phyloP scores from a whole-genome alignment of 164 flowering plant species.

The Umbilicus rupestris region DNA sequence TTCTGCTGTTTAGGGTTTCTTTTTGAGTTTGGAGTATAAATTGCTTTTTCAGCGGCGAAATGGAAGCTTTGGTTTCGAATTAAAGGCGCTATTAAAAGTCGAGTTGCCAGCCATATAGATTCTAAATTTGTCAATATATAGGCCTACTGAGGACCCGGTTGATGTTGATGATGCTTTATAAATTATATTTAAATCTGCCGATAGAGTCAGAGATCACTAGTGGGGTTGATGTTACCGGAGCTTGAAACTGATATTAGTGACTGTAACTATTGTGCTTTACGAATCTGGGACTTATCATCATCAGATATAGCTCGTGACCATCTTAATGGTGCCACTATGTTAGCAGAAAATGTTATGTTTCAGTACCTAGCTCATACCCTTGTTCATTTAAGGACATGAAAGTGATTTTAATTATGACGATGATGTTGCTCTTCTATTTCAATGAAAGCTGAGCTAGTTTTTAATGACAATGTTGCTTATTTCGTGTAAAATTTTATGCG shows the following conservation, averaged over 20 bases:
- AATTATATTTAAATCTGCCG: no score
- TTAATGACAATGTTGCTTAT: not conserved
- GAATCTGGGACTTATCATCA: not conserved
- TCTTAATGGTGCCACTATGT: not conserved
- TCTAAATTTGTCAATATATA: not conserved
- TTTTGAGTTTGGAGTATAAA: not conserved
- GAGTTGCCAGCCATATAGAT: not conserved
- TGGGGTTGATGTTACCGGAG: no score
- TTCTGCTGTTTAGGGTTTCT: not conserved
- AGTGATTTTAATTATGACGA: constrained; percentile 1
- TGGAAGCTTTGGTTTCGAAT: not conserved
- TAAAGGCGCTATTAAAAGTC: not conserved
- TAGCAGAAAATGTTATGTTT: not conserved
- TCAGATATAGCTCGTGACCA: not conserved
- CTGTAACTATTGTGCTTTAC: not conserved
- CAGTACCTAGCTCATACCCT: not conserved
- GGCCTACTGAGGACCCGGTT: not conserved
- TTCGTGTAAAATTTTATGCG: not conserved
- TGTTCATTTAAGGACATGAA: not conserved
- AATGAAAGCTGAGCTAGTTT: not conserved
- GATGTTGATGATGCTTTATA: no score
- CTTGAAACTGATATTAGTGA: not conserved
- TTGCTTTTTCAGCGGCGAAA: not conserved
- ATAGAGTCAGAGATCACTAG: no score
- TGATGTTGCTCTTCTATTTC: not conserved